These are phyloP conservation scores for Stephania yunnanensis DNA, from an alignment of 164 flowering plant genomes.

Conservation along the genomic window DNA sequence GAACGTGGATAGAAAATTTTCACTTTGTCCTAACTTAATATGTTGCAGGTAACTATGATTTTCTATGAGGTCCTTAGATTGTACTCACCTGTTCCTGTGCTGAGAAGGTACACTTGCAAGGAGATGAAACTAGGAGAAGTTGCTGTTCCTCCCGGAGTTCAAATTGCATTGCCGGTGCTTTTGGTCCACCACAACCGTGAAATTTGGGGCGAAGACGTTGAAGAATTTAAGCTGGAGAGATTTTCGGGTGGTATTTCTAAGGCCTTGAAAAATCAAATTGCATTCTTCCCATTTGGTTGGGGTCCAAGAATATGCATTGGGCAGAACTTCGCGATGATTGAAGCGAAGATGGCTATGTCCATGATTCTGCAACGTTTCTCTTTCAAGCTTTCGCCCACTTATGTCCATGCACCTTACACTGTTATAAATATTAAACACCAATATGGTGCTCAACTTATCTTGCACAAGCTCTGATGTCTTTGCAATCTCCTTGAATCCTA, in stretches of 20 bases:
- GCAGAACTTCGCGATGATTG: constrained; percentile 14
- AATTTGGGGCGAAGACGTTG: constrained; percentile 16
- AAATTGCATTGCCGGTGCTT: not conserved
- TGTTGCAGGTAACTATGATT: constrained; percentile 9
- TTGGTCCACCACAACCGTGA: constrained; percentile 11
- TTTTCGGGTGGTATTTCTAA: constrained; percentile 13
- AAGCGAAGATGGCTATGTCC: constrained; percentile 16
- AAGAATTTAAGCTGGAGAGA: constrained; percentile 18
- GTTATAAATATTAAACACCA: constrained; percentile 6
- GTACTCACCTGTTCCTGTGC: constrained; percentile 1
- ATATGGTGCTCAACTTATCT: constrained; percentile 13
- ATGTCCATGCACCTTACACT: constrained; percentile 11
- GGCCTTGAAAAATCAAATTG: constrained; percentile 12
- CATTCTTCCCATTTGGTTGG: constrained; percentile 21
- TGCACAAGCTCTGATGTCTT: constrained; percentile 5
- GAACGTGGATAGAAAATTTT: not conserved
- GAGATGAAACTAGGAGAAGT: constrained; percentile 8
- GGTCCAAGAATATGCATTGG: constrained; percentile 18
- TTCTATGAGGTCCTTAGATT: constrained; percentile 15
- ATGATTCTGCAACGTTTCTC: constrained; percentile 19
- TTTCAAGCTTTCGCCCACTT: constrained; percentile 11
- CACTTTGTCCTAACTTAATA: not conserved
- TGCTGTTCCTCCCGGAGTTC: constrained; percentile 12
- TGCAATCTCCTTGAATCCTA: not conserved
- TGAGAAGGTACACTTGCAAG: constrained; percentile 6